These are phyloP conservation scores for Wickerhamiella sergipiensis DNA, from an alignment of 805 yeast species.

Conservation along the genomic window DNA sequence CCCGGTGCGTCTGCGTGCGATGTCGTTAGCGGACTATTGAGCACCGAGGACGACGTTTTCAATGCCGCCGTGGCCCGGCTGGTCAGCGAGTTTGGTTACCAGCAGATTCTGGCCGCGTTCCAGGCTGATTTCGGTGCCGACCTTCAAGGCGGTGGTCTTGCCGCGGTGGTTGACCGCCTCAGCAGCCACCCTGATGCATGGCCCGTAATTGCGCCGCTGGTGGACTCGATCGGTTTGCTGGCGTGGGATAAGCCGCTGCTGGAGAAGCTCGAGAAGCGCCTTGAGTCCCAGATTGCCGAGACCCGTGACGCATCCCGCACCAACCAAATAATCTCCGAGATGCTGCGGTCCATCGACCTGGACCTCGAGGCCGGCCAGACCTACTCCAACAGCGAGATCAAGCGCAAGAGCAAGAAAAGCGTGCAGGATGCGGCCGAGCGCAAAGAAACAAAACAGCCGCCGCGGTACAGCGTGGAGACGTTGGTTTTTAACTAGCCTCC, in stretches of 20 bases:
- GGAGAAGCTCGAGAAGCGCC: constrained; percentile 30
- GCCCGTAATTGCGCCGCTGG: constrained; percentile 46
- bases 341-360: constrained; percentile 16
- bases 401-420: constrained; percentile 14
- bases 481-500: constrained; percentile 14
- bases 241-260: constrained; percentile 45
- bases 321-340: constrained; percentile 18
- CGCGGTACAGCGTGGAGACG: constrained; percentile 24
- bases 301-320: constrained; percentile 14
- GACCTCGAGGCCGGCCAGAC: constrained; percentile 9
- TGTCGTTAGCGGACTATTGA: constrained; percentile 45
- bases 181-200: constrained; percentile 38
- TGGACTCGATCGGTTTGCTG: constrained; percentile 63
- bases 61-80: constrained; percentile 55
- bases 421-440: constrained; percentile 2
- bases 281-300: constrained; percentile 35
- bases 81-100: constrained; percentile 47
- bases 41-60: constrained; percentile 47
- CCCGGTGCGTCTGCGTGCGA: constrained; percentile 54
- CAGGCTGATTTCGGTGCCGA: constrained; percentile 16
- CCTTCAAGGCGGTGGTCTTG: constrained; percentile 15
- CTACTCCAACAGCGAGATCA: constrained; percentile 15
- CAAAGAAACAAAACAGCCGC: constrained; percentile 10
- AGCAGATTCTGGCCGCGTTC: constrained; percentile 21
- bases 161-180: constrained; percentile 30